Evolutionary conservation across 345 rosid genomes (phyloP).

Genomic region (Camelina sativa): DNA sequence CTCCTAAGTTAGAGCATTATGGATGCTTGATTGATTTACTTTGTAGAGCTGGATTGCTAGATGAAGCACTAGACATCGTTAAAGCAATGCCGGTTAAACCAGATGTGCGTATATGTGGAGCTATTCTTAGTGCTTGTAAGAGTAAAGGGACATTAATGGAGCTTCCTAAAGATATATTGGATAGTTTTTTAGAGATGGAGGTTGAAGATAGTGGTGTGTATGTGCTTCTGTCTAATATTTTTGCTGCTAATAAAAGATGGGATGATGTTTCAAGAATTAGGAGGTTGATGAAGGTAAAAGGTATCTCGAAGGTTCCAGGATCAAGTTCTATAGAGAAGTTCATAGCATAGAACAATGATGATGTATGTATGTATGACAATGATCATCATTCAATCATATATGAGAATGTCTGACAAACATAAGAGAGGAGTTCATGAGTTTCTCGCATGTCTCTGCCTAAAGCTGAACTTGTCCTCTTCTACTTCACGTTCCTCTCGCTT

Average conservation of each 20-base stretch:
- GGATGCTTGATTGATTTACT: conserved; percentile 47
- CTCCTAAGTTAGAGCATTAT: conserved; percentile 53
- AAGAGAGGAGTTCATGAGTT: conserved; percentile 40
- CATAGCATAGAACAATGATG: conserved; percentile 19
- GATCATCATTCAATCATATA: conserved; percentile 15
- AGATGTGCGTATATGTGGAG: conserved; percentile 56
- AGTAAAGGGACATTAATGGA: conserved; percentile 40
- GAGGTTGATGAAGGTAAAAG: conserved; percentile 50
- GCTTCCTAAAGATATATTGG: conserved; percentile 43
- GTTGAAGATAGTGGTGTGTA: conserved; percentile 52
- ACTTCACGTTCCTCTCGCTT: conserved; percentile 43
- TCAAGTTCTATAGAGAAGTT: conserved; percentile 39
- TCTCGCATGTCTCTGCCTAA: conserved; percentile 38
- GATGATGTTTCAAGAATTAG: conserved; percentile 50
- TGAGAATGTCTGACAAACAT: conserved; percentile 27
- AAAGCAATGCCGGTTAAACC: conserved; percentile 50
- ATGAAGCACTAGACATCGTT: conserved; percentile 48
- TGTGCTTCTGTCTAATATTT: conserved; percentile 51
- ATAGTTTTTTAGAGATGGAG: conserved; percentile 44
- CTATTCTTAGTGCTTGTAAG: conserved; percentile 56
- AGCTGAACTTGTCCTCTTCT: conserved; percentile 42
- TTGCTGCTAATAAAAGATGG: conserved; percentile 53
- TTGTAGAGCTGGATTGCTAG: conserved; percentile 54
- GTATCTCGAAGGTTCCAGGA: conserved; percentile 47
- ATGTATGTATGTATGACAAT: conserved; percentile 23